Base-by-base conservation (phyloP, 768 basidiomycete species). In the Pulveroboletus sp. region DNA sequence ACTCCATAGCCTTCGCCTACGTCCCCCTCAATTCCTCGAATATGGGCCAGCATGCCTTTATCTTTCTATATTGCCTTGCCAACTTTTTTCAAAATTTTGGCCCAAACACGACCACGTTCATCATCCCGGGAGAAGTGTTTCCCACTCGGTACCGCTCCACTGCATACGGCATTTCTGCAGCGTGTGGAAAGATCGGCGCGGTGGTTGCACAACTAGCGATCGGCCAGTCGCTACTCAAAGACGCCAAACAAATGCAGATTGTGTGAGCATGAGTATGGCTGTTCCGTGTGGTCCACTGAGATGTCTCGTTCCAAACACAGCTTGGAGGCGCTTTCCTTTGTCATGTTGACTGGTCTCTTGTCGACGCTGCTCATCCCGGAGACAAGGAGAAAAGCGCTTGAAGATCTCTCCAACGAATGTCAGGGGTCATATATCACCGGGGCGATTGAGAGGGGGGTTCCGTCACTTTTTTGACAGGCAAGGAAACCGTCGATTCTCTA, bases 321-420 rank as follows among this genome's bases (percentile, higher is more conserved):
- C 56, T 67, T 93, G 35, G 78, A 89, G 65, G 79, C 88, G 54
- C 86, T 92, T 54, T 86, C 89, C 8, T 70, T 89, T 42, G 84
- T 91, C 76, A 91, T 90, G 89, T 70, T 89, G 49, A 89, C 86
- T 1, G 90, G 90, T 46, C 72, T 90, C 57, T 76, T 84, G 71
- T 89, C 91, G 8, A 91, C 90, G 2, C 69, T 89, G 37, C 76
- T 92, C 24, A 64, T 93, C n/a, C 86, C 86, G 30, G 91, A 93
- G 71, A 91, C 91, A 41, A 93, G 80, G 63, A 68, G 71, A 12
- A 70, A 59, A 62, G 61, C 78, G 7, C 75, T 90, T 21, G 87
- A 90, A 68, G 79, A 84, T 9, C 72, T 89, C 21, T 89, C 87
- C 8, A 81, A 82, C 60, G 88, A 90, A 65, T 65, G 72, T 2